Conservation (phyloP, 805 yeast genomes). For the Yarrowia bubula region DNA sequence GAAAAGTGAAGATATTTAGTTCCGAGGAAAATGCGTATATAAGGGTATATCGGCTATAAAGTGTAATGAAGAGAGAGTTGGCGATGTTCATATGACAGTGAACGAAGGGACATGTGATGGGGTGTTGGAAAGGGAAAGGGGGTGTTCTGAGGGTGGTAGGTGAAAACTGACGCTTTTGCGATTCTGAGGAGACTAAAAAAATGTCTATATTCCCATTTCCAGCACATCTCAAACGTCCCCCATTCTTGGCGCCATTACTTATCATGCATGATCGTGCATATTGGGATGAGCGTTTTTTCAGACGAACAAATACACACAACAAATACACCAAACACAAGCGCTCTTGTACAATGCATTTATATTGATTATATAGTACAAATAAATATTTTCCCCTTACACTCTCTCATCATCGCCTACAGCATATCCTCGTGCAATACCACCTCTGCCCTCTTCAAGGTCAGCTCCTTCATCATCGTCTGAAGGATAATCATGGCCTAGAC, state of each 20-base stretch:
- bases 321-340: neutral
- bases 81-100: neutral
- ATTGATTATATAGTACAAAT: conserved; percentile 2
- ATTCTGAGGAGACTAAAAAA: too few species aligned
- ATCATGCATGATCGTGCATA: conserved; percentile 16
- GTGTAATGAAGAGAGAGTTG: neutral
- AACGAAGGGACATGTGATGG: neutral
- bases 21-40: neutral
- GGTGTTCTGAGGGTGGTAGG: too few species aligned
- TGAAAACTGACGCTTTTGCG: too few species aligned
- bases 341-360: neutral
- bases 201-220: neutral
- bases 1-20: neutral
- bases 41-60: neutral
- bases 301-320: conserved; percentile 18
- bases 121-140: too few species aligned
- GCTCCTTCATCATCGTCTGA: conserved; percentile 63
- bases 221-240: neutral
- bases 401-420: conserved; percentile 28
- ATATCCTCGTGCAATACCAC: conserved; percentile 90
- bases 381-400: neutral
- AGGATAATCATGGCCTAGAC: conserved; percentile 80
- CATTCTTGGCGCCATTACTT: conserved; percentile 9
- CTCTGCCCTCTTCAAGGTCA: conserved; percentile 71
- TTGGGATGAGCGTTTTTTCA: conserved; percentile 14